These are phyloP conservation scores for Kluyveromyces wickerhamii DNA, from an alignment of 805 yeast genomes.

Conservation along the genomic window DNA sequence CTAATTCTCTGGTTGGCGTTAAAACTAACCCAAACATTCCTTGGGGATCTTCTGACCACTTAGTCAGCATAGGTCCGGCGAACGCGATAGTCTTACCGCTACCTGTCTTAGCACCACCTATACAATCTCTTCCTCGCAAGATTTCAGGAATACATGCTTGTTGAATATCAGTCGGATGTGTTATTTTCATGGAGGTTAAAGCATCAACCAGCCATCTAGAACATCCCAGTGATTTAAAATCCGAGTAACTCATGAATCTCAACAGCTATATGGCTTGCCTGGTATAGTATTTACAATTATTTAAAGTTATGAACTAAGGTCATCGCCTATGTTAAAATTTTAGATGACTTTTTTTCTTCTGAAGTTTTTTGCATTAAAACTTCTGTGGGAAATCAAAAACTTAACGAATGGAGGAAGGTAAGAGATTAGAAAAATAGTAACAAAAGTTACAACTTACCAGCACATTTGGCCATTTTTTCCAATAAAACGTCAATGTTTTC, in stretches of 20 bases:
- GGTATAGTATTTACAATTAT: too few relatives aligned
- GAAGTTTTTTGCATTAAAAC: too few relatives aligned
- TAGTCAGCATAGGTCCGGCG: slow-evolving; percentile 92
- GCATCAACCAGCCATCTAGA: slow-evolving; percentile 85
- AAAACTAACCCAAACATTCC: slow-evolving; percentile 85
- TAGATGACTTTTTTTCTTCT: too few relatives aligned
- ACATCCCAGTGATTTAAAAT: slow-evolving; percentile 60
- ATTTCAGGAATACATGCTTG: slow-evolving; percentile 82
- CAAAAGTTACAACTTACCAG: slow-evolving; percentile 9
- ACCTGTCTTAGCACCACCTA: slow-evolving; percentile 98
- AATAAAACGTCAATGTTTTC: slow-evolving; percentile 70
- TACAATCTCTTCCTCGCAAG: slow-evolving; percentile 72
- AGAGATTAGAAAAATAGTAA: too few relatives aligned
- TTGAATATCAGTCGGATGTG: slow-evolving; percentile 82
- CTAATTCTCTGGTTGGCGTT: slow-evolving; percentile 92
- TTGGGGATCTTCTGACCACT: slow-evolving; percentile 92
- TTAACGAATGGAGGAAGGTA: too few relatives aligned
- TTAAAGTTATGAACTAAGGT: too few relatives aligned
- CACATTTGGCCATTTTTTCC: slow-evolving; percentile 55
- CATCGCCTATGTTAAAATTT: too few relatives aligned
- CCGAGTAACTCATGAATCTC: slow-evolving; percentile 1
- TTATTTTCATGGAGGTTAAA: slow-evolving; percentile 70
- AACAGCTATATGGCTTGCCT: too few relatives aligned
- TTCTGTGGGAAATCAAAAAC: too few relatives aligned
- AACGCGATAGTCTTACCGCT: slow-evolving; percentile 97